Conservation (phyloP, 2,329 filamentous ascomycete species). For the Botrytis medusae region DNA sequence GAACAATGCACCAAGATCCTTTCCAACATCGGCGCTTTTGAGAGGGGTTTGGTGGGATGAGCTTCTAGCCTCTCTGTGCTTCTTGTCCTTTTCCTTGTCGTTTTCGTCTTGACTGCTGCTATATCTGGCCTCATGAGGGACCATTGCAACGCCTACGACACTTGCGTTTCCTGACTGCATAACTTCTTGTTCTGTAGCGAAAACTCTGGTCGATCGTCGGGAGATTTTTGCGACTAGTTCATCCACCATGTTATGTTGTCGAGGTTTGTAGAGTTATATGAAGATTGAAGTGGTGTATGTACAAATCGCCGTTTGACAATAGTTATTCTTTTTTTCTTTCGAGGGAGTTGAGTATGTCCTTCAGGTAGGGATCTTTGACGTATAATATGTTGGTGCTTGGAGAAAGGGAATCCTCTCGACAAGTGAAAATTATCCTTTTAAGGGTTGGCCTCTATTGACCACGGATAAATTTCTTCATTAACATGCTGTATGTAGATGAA, state of each 20-base stretch:
- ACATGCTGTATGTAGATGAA: neutral
- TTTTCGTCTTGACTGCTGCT: slow-evolving; percentile 23
- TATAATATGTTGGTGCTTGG: neutral
- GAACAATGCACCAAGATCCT: slow-evolving; percentile 24
- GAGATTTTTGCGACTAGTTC: slow-evolving; percentile 26
- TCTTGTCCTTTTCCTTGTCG: slow-evolving; percentile 22
- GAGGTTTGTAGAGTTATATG: neutral
- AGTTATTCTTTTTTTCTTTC: neutral
- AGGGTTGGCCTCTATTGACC: neutral
- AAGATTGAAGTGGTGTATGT: neutral
- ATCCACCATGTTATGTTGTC: slow-evolving; percentile 25
- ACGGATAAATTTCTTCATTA: neutral
- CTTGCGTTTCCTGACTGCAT: slow-evolving; percentile 20
- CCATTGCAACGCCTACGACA: neutral
- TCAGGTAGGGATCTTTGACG: neutral
- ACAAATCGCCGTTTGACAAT: neutral
- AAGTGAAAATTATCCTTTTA: slow-evolving; percentile 3
- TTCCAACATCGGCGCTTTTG: slow-evolving; percentile 27
- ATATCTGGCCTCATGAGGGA: slow-evolving; percentile 20
- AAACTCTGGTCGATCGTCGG: slow-evolving; percentile 30
- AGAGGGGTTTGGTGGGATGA: slow-evolving; percentile 18
- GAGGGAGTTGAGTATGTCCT: neutral
- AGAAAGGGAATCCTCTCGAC: slow-evolving; percentile 6
- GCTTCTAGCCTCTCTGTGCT: slow-evolving; percentile 14
- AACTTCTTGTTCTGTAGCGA: slow-evolving; percentile 26